Evolutionary conservation across 768 basidiomycete species (phyloP).

Genomic region (Suillus plorans): DNA sequence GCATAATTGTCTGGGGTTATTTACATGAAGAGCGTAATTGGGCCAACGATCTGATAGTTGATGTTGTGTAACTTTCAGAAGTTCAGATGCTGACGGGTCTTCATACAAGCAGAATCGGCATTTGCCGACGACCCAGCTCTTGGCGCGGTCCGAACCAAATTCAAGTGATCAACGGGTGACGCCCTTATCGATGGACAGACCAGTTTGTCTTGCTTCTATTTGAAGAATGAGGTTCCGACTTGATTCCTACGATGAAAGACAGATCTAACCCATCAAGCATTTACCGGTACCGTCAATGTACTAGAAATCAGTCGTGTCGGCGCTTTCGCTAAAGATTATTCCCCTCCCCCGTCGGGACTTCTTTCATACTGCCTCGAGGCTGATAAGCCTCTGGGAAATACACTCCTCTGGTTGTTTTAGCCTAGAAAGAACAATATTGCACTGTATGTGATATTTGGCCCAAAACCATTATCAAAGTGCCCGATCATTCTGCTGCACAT

Average conservation of each 20-base stretch:
- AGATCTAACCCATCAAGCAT: neutral
- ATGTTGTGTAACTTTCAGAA: neutral
- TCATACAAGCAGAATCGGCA: neutral
- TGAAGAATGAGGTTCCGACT: neutral
- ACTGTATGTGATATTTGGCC: no score
- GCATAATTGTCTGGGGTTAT: neutral
- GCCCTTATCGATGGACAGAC: neutral
- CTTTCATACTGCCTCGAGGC: neutral
- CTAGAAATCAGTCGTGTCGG: neutral
- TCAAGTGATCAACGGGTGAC: neutral
- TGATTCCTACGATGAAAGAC: neutral
- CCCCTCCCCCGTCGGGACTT: neutral
- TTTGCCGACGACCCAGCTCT: neutral
- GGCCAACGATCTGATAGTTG: slow-evolving; percentile 3
- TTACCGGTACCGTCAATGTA: neutral
- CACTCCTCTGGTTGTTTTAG: neutral
- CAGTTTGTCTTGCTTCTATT: neutral
- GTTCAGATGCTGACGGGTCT: neutral
- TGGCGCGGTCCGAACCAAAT: neutral
- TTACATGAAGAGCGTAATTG: slow-evolving; percentile 1
- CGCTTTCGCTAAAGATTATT: neutral
- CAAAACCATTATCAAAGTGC: no score
- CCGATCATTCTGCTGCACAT: neutral
- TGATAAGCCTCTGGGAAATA: neutral
- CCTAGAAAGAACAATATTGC: neutral